These are phyloP conservation scores for Chenopodium suecicum DNA, from an alignment of 148 eudicot genomes.

Conservation along the genomic window DNA sequence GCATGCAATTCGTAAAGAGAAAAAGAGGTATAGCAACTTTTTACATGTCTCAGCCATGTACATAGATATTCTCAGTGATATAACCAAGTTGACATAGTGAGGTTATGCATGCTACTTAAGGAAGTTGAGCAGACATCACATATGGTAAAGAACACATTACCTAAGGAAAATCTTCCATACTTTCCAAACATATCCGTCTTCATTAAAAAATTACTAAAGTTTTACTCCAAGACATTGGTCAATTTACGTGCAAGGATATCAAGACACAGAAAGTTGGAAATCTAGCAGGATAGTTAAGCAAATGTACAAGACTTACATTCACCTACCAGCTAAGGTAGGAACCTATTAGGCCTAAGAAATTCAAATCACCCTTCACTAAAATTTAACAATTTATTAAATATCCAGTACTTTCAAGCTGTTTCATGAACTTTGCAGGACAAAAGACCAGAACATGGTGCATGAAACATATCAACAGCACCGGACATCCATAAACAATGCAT, in stretches of 20 bases:
- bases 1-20: background rate
- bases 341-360: background rate
- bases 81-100: background rate
- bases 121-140: background rate
- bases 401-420: conserved; percentile 1
- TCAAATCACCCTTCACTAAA: background rate
- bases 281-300: background rate
- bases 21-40: background rate
- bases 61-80: background rate
- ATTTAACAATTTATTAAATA: background rate
- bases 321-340: background rate
- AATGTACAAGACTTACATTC: background rate
- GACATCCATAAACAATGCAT: conserved; percentile 1
- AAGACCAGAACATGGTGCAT: background rate
- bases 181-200: background rate
- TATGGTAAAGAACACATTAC: background rate
- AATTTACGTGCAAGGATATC: background rate
- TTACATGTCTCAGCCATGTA: background rate
- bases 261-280: background rate
- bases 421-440: background rate
- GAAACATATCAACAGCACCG: background rate
- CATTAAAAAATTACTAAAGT: background rate
- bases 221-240: background rate
- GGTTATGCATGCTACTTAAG: background rate
- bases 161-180: background rate